A percentile compares a stretch with the other conserved stretches of the same genome.
Conservation (phyloP, 192 early-diverging fungal genomes). For the Spizellomyces sp. region DNA sequence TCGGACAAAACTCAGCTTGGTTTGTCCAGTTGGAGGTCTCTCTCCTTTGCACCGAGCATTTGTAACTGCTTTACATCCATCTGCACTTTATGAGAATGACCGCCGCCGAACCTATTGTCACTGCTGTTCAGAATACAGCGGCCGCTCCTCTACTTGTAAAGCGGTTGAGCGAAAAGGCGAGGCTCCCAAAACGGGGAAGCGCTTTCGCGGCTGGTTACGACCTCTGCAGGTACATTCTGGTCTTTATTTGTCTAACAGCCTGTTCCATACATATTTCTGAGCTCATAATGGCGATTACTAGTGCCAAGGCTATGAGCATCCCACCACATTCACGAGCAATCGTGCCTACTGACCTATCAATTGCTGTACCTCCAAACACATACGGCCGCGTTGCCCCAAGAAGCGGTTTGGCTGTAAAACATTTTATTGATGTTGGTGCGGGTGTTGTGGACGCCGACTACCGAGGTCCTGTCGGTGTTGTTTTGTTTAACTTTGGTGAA, state of each 20-base stretch:
- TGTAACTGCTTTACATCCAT: too few species aligned
- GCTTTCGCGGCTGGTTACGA: slow-evolving; percentile 90
- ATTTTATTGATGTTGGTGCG: slow-evolving; percentile 85
- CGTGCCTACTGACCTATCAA: slow-evolving; percentile 84
- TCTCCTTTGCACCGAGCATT: too few species aligned
- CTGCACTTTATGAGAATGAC: not conserved
- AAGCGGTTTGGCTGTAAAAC: slow-evolving; percentile 87
- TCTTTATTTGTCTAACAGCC: not conserved
- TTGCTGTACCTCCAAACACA: slow-evolving; percentile 81
- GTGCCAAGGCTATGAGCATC: slow-evolving; percentile 52
- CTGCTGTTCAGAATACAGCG: too few species aligned
- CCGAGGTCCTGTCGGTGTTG: slow-evolving; percentile 79
- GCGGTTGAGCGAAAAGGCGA: slow-evolving; percentile 68
- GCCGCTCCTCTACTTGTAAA: slow-evolving; percentile 66
- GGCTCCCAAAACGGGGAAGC: slow-evolving; percentile 81
- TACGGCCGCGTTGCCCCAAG: slow-evolving; percentile 97
- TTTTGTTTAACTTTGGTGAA: slow-evolving; percentile 88
- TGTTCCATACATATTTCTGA: not conserved
- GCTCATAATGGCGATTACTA: slow-evolving; percentile 6
- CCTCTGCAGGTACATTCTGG: slow-evolving; percentile 59
- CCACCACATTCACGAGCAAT: slow-evolving; percentile 76
- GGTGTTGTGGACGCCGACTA: slow-evolving; percentile 95
- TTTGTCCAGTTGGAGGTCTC: too few species aligned
- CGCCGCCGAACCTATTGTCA: not conserved
- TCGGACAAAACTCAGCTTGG: too few species aligned